Evolutionary conservation across 192 early-diverging fungal genomes (phyloP).

Genomic region (Coemansia sp.): DNA sequence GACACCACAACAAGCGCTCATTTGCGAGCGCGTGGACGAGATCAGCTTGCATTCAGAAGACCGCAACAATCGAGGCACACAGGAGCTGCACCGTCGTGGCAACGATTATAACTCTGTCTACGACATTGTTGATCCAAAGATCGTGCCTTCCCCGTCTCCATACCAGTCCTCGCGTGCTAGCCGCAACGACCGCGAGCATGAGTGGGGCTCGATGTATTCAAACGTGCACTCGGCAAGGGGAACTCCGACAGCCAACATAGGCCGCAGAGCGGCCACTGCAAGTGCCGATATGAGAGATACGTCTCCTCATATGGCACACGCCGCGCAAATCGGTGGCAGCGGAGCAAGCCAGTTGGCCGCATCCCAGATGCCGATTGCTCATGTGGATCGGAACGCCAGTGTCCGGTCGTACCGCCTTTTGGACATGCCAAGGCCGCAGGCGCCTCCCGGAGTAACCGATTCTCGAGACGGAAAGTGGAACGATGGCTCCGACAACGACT

Average conservation of each 20-base stretch:
- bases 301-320: neutral
- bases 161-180: constrained; percentile 32
- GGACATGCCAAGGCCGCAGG: constrained; percentile 46
- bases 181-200: constrained; percentile 9
- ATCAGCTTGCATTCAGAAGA: constrained; percentile 21
- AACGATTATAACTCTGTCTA: neutral
- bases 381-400: constrained; percentile 1
- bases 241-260: neutral
- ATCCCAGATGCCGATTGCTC: neutral
- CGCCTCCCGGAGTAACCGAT: constrained; percentile 48
- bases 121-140: constrained; percentile 14
- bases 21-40: constrained; percentile 14
- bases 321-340: neutral
- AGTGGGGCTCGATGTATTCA: neutral
- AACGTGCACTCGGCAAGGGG: neutral
- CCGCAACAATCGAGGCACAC: neutral
- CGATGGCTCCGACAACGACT: constrained; percentile 2
- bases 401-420: constrained; percentile 32
- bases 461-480: constrained; percentile 8
- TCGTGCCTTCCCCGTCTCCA: constrained; percentile 32
- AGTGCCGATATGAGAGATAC: constrained; percentile 5
- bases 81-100: neutral
- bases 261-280: constrained; percentile 3
- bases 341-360: neutral
- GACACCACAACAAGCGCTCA: neutral